A percentile compares a stretch with the other conserved stretches of the same genome.
phyloP scores from a whole-genome alignment of 257 asterid genomes.

The Henckelia pumila region DNA sequence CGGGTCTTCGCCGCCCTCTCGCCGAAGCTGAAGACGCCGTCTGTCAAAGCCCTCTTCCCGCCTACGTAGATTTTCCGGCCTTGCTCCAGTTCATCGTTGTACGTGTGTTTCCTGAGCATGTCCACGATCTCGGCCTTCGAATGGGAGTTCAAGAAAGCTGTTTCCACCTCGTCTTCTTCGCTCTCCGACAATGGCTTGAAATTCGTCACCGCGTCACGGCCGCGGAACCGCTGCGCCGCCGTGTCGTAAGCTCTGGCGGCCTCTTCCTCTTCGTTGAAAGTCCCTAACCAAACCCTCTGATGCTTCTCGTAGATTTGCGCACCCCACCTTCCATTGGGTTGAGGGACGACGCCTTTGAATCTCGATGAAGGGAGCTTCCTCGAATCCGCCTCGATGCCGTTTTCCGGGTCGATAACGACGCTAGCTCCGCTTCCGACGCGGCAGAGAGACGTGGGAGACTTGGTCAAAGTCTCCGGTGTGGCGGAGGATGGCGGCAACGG shows the following conservation, averaged over 20 bases:
- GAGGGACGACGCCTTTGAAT: conserved; percentile 95
- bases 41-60: conserved; percentile 14
- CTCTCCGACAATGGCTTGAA: conserved; percentile 52
- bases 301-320: conserved; percentile 93
- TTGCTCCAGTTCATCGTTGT: conserved; percentile 73
- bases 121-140: conserved; percentile 85
- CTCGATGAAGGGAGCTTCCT: conserved; percentile 78
- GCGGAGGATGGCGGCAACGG: conserved; percentile 25
- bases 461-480: conserved; percentile 23
- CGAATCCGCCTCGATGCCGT: conserved; percentile 71
- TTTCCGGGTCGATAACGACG: conserved; percentile 52
- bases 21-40: conserved; percentile 19
- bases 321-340: conserved; percentile 97
- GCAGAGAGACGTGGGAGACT: conserved; percentile 43
- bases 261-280: conserved; percentile 75
- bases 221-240: conserved; percentile 87
- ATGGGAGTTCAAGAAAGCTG: conserved; percentile 53
- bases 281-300: conserved; percentile 87
- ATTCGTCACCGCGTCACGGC: conserved; percentile 89
- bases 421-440: conserved; percentile 70
- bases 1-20: conserved; percentile 29
- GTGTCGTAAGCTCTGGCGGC: conserved; percentile 84
- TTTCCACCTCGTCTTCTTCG: conserved; percentile 38
- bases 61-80: conserved; percentile 38
- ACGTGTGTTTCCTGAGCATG: conserved; percentile 85